Base-by-base conservation (phyloP, 805 yeast genomes). In the Hagleromyces aurorensis region DNA sequence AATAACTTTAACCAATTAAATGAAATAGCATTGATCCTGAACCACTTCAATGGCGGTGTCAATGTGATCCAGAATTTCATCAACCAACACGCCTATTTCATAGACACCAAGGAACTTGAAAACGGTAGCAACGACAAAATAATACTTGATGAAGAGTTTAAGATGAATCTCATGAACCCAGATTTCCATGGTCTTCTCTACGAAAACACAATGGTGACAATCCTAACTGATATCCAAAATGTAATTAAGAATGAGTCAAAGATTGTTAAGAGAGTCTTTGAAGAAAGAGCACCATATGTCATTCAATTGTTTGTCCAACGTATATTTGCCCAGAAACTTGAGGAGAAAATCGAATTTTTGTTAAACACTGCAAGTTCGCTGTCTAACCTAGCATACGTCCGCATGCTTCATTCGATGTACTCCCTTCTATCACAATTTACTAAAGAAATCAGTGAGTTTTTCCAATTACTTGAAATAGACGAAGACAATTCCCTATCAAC, bases 51-150 rank as follows among this genome's bases (percentile, higher is more conserved):
- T 49, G 89, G 85, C 12, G 96, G 96, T 8, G 67, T 72, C 7
- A 76, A 79, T 35, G 89, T 87, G 6, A 79, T 84, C 6, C 84
- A 78, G 49, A 75, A 78, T 27, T 89, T 83, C 57, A 81, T 87
- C 23, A 75, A 74, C 49, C 85, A 82, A 49, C 84, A 82, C 49
- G 80, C 76, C 27, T 69, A 78, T 35, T 80, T 87, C 53, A 62
- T 59, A 27, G 45, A 55, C 43, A 58, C 54, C 21, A 48, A 39
- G 14, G 51, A 53, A 12, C 44, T 54, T 17, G 56, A 52, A 23
- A 33, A 48, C 6, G 50, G 55, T 17, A 57, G 45, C 14, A 37
- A 39, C 3, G 43, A 39, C 9, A 45, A 58, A 19, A 34, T 41
- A 7, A 26, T 62, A 15, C 61, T 64, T 13, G 63, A 69, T 39